phyloP scores from a whole-genome alignment of 257 asterid species.

The Salvia miltiorrhiza region DNA sequence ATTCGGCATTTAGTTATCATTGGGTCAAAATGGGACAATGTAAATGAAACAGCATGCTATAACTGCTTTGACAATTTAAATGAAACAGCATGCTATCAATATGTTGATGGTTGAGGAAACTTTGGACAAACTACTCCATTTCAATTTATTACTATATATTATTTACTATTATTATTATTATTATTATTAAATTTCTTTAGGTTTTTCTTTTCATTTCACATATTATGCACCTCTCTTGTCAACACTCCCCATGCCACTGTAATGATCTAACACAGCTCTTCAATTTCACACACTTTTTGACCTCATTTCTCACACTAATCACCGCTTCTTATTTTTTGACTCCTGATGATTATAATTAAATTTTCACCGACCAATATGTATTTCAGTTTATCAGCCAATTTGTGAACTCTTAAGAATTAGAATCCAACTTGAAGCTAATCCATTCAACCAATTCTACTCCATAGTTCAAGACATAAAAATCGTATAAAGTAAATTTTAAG shows the following conservation, averaged over 20 bases:
- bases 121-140: constrained; percentile 2
- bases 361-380: too few relatives aligned
- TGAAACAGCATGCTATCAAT: background rate
- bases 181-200: background rate
- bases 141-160: background rate
- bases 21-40: constrained; percentile 11
- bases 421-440: too few relatives aligned
- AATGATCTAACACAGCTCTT: background rate
- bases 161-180: background rate
- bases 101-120: background rate
- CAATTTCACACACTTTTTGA: background rate
- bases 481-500: too few relatives aligned
- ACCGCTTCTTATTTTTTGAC: background rate
- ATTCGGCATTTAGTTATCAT: background rate
- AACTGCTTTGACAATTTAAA: background rate
- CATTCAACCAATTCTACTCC: too few relatives aligned
- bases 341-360: background rate
- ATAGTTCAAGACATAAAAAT: too few relatives aligned
- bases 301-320: background rate
- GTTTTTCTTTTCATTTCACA: background rate
- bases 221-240: background rate
- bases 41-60: background rate
- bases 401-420: too few relatives aligned
- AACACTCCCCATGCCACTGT: background rate
- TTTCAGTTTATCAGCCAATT: too few relatives aligned